phyloP scores from a whole-genome alignment of 768 basidiomycete genomes.

The Leccinum uliginosum region DNA sequence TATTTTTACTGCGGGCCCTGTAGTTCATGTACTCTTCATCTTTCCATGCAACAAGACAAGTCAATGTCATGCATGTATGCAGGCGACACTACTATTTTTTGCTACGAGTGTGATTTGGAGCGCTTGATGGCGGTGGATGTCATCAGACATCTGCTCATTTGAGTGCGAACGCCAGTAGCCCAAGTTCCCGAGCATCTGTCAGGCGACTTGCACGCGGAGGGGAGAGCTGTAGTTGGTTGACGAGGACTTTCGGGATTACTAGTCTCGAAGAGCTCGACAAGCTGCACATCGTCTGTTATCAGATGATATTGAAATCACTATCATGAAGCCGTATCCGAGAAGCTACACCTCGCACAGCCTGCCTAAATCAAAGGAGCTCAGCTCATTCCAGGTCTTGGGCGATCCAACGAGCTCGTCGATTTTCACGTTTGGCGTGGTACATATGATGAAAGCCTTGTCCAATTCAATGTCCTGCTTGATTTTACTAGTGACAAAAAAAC shows the following conservation, averaged over 20 bases:
- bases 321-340: background rate
- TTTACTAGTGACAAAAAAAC: background rate
- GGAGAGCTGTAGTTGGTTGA: background rate
- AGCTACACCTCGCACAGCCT: background rate
- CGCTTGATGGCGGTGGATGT: background rate
- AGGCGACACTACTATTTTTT: background rate
- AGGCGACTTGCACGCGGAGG: background rate
- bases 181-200: no score
- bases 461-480: background rate
- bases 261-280: background rate
- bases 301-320: background rate
- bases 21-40: conserved; percentile 12
- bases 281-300: background rate
- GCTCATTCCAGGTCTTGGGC: background rate
- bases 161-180: background rate
- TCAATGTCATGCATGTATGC: conserved; percentile 6
- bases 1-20: conserved; percentile 6
- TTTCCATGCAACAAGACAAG: conserved; percentile 14
- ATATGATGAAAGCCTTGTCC: background rate
- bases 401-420: background rate
- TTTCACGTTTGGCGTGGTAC: background rate
- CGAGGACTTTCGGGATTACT: background rate
- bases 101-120: background rate
- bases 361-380: background rate
- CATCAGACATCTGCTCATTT: background rate